These are phyloP conservation scores for Eremothecium coryli DNA, from an alignment of 1,139 yeast genomes.

Conservation along the genomic window DNA sequence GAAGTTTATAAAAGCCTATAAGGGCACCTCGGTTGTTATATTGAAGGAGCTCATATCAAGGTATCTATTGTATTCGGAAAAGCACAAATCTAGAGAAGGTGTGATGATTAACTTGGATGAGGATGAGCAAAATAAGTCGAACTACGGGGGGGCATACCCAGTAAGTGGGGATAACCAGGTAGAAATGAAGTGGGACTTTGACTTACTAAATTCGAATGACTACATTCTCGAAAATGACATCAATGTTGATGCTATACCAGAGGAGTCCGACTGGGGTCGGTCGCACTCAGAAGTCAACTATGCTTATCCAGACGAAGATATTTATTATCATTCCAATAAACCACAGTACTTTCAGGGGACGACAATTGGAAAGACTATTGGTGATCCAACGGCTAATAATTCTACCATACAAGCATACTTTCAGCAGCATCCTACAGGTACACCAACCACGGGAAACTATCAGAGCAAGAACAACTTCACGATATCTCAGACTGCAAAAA, in stretches of 20 bases:
- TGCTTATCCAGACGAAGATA: slow-evolving; percentile 34
- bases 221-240: slow-evolving; percentile 62
- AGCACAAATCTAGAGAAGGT: slow-evolving; percentile 40
- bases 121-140: slow-evolving; percentile 19
- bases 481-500: slow-evolving; percentile 4
- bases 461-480: slow-evolving; percentile 13
- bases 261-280: slow-evolving; percentile 30
- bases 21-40: slow-evolving; percentile 47
- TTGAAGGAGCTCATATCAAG: slow-evolving; percentile 73
- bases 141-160: slow-evolving; percentile 19
- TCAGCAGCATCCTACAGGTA: slow-evolving; percentile 8
- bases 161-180: slow-evolving; percentile 28
- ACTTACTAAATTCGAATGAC: slow-evolving; percentile 62
- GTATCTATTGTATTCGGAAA: slow-evolving; percentile 73
- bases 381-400: slow-evolving; percentile 12
- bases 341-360: slow-evolving; percentile 28
- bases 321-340: slow-evolving; percentile 22
- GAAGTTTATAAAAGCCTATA: slow-evolving; percentile 57
- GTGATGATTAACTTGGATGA: slow-evolving; percentile 28
- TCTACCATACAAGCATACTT: slow-evolving; percentile 18
- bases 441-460: slow-evolving; percentile 12
- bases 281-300: slow-evolving; percentile 31
- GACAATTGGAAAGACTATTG: slow-evolving; percentile 31
- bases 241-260: slow-evolving; percentile 38
- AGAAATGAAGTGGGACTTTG: slow-evolving; percentile 86